phyloP scores from a whole-genome alignment of 208 protist species.

The Acanthamoeba sp. region DNA sequence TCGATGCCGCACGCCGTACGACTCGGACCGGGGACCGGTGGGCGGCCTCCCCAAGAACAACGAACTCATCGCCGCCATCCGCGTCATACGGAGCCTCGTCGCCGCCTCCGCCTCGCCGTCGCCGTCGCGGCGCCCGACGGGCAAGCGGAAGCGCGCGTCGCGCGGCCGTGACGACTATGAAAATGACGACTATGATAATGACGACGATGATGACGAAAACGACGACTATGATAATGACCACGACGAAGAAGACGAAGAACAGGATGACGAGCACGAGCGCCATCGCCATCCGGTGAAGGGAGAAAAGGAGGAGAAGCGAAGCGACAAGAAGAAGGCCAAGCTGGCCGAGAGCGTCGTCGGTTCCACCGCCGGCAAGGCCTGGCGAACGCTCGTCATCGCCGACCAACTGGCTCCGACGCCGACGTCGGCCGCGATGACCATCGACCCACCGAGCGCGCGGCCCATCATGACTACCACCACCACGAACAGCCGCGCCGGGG shows the following conservation, averaged over 20 bases:
- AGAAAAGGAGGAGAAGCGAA: not conserved
- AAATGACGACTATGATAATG: not conserved
- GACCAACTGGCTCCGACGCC: no score
- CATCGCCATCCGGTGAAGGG: no score
- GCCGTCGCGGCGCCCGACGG: not conserved
- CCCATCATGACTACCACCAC: no score
- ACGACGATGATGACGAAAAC: not conserved
- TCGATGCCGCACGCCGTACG: slow-evolving; percentile 6
- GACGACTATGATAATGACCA: not conserved
- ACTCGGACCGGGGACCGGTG: not conserved
- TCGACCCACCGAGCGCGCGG: no score
- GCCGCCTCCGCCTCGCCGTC: not conserved
- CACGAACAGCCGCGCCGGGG: no score
- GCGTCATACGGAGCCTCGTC: slow-evolving; percentile 3
- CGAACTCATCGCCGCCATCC: slow-evolving; percentile 1
- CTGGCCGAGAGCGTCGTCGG: no score
- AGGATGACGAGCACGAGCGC: not conserved
- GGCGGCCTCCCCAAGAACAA: slow-evolving; percentile 32
- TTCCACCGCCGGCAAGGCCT: no score
- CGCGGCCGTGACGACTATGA: not conserved
- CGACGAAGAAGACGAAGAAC: not conserved
- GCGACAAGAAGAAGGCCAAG: no score
- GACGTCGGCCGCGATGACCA: no score
- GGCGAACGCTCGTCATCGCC: no score
- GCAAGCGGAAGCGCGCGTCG: not conserved